Conservation (phyloP, 148 eudicot genomes). For the Hydrangea macrophylla region DNA sequence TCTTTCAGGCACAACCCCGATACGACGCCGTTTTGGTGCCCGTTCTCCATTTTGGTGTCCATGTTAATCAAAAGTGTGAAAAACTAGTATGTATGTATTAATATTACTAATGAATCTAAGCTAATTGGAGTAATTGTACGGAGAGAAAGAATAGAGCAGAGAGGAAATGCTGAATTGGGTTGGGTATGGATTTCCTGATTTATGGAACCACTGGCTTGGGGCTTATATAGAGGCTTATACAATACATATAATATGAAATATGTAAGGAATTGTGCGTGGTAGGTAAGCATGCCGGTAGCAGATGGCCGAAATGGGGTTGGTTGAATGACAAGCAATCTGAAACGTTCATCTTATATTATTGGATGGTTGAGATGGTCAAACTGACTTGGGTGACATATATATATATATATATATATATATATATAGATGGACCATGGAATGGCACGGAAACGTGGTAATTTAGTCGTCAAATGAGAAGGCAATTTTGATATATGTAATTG, state of each 20-base stretch:
- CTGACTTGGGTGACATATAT: too few species aligned
- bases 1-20: conserved; percentile 35
- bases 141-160: too few species aligned
- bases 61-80: background rate
- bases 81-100: too few species aligned
- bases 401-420: too few species aligned
- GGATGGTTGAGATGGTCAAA: conserved; percentile 4
- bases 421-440: too few species aligned
- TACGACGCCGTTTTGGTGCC: conserved; percentile 13
- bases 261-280: background rate
- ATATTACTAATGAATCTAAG: too few species aligned
- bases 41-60: conserved; percentile 9
- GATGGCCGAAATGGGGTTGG: conserved; percentile 22
- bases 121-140: too few species aligned
- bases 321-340: conserved; percentile 18
- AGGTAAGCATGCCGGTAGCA: background rate
- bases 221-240: conserved; percentile 4
- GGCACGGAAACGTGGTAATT: too few species aligned
- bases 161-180: too few species aligned
- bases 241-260: too few species aligned
- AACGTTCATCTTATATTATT: conserved; percentile 7
- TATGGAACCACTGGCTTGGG: background rate
- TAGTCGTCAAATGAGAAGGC: too few species aligned
- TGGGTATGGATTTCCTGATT: background rate
- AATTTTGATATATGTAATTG: too few species aligned